Conservation (phyloP, 2,329 filamentous ascomycete species). For the Dactylellina cionopaga region DNA sequence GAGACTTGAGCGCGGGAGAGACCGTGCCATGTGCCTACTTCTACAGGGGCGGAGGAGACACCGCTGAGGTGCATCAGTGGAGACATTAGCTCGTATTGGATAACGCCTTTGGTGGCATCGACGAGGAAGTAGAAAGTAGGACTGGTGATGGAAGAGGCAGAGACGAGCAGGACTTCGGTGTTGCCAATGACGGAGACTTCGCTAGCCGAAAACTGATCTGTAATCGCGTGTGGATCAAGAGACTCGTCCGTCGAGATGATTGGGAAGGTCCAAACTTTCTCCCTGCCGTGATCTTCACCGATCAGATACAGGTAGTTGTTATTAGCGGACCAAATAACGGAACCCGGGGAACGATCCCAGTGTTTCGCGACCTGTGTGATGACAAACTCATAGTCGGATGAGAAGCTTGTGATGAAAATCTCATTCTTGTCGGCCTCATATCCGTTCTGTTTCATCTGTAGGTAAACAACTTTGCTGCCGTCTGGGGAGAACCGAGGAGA, state of each 20-base stretch:
- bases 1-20: slow-evolving; percentile 70
- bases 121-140: slow-evolving; percentile 74
- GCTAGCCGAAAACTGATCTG: slow-evolving; percentile 27
- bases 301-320: slow-evolving; percentile 75
- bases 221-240: slow-evolving; percentile 54
- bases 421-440: slow-evolving; percentile 81
- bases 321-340: slow-evolving; percentile 66
- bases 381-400: slow-evolving; percentile 58
- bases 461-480: slow-evolving; percentile 76
- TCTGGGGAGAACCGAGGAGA: slow-evolving; percentile 73
- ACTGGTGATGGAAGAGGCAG: slow-evolving; percentile 75
- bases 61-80: slow-evolving; percentile 26
- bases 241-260: slow-evolving; percentile 66
- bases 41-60: background rate
- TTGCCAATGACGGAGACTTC: slow-evolving; percentile 56
- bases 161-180: slow-evolving; percentile 69
- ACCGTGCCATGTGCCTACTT: slow-evolving; percentile 60
- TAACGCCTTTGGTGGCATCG: slow-evolving; percentile 61
- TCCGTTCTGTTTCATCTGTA: slow-evolving; percentile 77
- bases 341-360: slow-evolving; percentile 67
- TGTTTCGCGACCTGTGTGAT: slow-evolving; percentile 60
- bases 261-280: slow-evolving; percentile 71
- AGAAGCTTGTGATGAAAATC: slow-evolving; percentile 60
- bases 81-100: slow-evolving; percentile 61
- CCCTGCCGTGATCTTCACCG: slow-evolving; percentile 75